phyloP scores from a whole-genome alignment of 179 eudicot species.

The Spergularia azorica region DNA sequence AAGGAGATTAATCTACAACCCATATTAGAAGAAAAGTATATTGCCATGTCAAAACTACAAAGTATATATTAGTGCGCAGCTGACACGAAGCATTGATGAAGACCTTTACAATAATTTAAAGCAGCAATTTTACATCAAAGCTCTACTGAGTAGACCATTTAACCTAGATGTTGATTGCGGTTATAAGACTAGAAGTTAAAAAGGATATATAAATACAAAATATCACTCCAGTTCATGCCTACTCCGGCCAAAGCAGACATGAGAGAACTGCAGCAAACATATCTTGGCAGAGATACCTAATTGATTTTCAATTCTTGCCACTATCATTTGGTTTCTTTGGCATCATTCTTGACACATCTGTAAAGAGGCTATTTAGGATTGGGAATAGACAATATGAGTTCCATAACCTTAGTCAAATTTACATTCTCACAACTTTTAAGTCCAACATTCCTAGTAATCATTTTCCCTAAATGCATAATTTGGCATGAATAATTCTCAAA shows the following conservation, averaged over 20 bases:
- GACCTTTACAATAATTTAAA: no score
- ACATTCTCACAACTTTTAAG: no score
- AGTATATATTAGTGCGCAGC: neutral
- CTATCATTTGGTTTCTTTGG: neutral
- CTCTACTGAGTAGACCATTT: neutral
- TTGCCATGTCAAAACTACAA: neutral
- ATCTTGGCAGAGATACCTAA: neutral
- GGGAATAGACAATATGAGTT: no score
- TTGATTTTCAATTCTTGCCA: neutral
- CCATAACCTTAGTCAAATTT: no score
- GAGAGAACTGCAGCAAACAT: neutral
- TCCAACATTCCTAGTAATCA: no score
- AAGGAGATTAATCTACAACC: slow-evolving; percentile 74
- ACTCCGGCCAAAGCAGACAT: neutral
- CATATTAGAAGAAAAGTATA: slow-evolving; percentile 4
- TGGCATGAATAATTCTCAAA: no score
- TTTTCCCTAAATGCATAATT: no score
- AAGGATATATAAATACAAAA: neutral
- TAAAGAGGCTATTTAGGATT: neutral
- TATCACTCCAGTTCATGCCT: neutral
- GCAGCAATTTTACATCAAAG: neutral
- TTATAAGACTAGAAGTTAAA: neutral
- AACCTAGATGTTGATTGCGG: neutral
- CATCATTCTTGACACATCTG: neutral
- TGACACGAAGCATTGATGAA: neutral